Percentiles rank a stretch among this genome's conserved stretches.
Conservation (phyloP, 208 protist species). For the Lotmaria passim region DNA sequence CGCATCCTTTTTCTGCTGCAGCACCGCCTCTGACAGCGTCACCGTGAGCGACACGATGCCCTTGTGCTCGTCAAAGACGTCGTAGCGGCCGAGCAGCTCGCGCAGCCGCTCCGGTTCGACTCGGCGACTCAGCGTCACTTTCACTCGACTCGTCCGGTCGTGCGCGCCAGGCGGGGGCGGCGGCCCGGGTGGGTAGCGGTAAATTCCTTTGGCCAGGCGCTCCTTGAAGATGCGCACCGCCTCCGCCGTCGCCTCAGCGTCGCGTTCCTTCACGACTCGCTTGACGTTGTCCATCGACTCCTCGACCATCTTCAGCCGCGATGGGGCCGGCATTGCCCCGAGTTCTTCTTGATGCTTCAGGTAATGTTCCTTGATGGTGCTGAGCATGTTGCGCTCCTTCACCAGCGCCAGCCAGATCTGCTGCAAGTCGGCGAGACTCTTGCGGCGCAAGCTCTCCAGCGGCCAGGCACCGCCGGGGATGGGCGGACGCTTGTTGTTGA, state of each 20-base stretch:
- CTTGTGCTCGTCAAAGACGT: constrained; percentile 84
- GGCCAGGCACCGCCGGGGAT: constrained; percentile 91
- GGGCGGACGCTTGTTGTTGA: constrained; percentile 87
- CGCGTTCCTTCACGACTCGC: constrained; percentile 81
- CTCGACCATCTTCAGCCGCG: constrained; percentile 82
- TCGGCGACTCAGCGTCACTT: constrained; percentile 64
- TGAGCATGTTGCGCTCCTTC: constrained; percentile 94
- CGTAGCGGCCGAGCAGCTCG: constrained; percentile 80
- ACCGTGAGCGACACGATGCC: constrained; percentile 81
- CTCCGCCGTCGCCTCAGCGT: constrained; percentile 69
- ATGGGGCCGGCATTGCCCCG: constrained; percentile 89
- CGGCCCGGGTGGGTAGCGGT: constrained; percentile 88
- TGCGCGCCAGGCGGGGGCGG: constrained; percentile 75
- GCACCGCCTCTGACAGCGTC: constrained; percentile 63
- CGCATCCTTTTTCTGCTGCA: constrained; percentile 73
- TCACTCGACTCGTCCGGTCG: constrained; percentile 62
- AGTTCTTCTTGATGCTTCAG: constrained; percentile 90
- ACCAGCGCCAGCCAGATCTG: constrained; percentile 91
- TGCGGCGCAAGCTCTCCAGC: constrained; percentile 77
- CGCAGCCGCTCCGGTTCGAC: constrained; percentile 74
- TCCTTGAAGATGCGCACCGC: constrained; percentile 77
- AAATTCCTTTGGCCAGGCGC: constrained; percentile 64
- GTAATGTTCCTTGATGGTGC: constrained; percentile 85
- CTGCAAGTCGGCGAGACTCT: constrained; percentile 92
- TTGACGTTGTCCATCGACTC: constrained; percentile 86